Evolutionary conservation across 108 stramenopile species (phyloP).

Genomic region (Cylindrotheca fusiformis): DNA sequence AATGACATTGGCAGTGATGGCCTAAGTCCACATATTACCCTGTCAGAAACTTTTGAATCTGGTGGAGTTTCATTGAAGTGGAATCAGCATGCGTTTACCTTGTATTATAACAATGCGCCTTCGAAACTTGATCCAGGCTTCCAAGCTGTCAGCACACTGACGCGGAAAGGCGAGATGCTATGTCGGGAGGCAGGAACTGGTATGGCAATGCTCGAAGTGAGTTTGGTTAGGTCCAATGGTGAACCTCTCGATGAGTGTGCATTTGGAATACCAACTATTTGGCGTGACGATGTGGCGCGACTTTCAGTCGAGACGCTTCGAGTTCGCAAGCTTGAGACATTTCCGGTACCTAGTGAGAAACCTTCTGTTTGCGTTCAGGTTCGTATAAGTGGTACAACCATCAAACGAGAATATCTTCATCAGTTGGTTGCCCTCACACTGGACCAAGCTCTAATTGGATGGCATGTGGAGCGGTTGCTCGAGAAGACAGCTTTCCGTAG

Average conservation of each 20-base stretch:
- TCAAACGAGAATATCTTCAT: slow-evolving; percentile 57
- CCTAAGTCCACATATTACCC: slow-evolving; percentile 15
- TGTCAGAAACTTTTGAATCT: slow-evolving; percentile 10
- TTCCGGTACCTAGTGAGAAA: not conserved
- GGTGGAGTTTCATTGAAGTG: slow-evolving; percentile 22
- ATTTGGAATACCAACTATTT: slow-evolving; percentile 16
- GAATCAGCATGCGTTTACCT: slow-evolving; percentile 36
- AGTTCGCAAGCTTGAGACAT: slow-evolving; percentile 18
- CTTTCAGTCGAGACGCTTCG: not conserved
- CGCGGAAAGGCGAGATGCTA: slow-evolving; percentile 59
- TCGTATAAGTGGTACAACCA: slow-evolving; percentile 57
- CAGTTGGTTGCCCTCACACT: slow-evolving; percentile 62
- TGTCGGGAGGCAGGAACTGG: slow-evolving; percentile 55
- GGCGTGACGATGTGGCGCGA: not conserved
- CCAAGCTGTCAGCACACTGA: slow-evolving; percentile 64
- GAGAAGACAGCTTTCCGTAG: slow-evolving; percentile 7
- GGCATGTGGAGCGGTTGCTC: slow-evolving; percentile 57
- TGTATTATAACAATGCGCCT: slow-evolving; percentile 50
- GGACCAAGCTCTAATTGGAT: slow-evolving; percentile 65
- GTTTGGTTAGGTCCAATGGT: slow-evolving; percentile 33
- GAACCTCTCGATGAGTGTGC: slow-evolving; percentile 8
- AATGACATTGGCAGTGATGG: slow-evolving; percentile 21
- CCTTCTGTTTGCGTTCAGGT: slow-evolving; percentile 31
- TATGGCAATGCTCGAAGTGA: slow-evolving; percentile 63
- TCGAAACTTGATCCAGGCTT: slow-evolving; percentile 56